phyloP scores from a whole-genome alignment of 208 protist species.

The Tritrichomonas musculus region DNA sequence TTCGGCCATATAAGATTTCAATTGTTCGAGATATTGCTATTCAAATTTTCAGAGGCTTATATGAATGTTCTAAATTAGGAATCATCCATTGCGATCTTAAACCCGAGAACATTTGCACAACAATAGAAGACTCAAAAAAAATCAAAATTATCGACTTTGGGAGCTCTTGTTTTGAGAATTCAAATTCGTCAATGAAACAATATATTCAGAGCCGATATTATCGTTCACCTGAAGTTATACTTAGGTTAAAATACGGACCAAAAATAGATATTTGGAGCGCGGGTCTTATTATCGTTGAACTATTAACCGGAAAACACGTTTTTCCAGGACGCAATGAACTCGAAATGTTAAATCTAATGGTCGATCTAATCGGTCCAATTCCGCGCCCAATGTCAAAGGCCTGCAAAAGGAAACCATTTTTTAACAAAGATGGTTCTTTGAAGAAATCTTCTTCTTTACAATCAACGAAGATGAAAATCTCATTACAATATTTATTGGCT shows the following conservation, averaged over 20 bases:
- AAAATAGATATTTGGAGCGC: constrained; percentile 80
- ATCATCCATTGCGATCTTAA: constrained; percentile 57
- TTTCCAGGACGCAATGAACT: constrained; percentile 43
- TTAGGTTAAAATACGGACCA: constrained; percentile 35
- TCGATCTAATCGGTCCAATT: not conserved
- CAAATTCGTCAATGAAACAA: not conserved
- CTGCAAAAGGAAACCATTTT: not conserved
- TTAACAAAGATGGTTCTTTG: too few relatives aligned
- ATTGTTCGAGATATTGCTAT: constrained; percentile 41
- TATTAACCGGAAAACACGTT: constrained; percentile 74
- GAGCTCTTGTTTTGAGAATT: constrained; percentile 48
- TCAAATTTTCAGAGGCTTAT: constrained; percentile 47
- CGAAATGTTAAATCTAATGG: not conserved
- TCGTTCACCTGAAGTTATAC: constrained; percentile 74
- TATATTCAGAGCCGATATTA: constrained; percentile 86
- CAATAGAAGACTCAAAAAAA: not conserved
- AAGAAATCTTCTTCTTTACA: too few relatives aligned
- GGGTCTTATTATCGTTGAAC: constrained; percentile 93
- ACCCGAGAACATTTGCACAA: constrained; percentile 58
- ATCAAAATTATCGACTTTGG: constrained; percentile 64
- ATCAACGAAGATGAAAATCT: too few relatives aligned
- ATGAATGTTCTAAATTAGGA: not conserved
- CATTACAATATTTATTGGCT: too few relatives aligned
- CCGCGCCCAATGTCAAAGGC: not conserved
- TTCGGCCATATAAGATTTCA: constrained; percentile 46